Conservation (phyloP, 345 rosid species). For the Arabidopsis arenosa region DNA sequence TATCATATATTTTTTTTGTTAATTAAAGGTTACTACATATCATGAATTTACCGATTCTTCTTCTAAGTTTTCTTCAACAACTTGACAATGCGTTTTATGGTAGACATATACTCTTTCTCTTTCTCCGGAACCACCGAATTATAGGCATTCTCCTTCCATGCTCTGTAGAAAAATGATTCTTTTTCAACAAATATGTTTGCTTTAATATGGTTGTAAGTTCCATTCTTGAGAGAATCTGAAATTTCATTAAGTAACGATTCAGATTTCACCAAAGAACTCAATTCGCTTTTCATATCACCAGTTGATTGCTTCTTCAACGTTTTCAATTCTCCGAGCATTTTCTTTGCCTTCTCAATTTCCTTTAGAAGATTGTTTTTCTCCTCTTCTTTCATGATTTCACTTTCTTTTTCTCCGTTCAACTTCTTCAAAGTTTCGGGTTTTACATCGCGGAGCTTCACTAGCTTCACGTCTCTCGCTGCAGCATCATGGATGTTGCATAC, state of each 20-base stretch:
- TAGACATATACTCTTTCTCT: constrained; percentile 43
- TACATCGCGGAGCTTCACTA: constrained; percentile 39
- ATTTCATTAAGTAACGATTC: constrained; percentile 40
- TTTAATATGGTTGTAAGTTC: constrained; percentile 25
- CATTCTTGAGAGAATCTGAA: constrained; percentile 32
- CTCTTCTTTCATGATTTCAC: constrained; percentile 21
- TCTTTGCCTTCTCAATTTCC: constrained; percentile 43
- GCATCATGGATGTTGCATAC: constrained; percentile 24
- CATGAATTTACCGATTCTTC: background rate
- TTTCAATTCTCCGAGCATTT: constrained; percentile 38
- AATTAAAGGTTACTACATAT: background rate
- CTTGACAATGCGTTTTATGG: constrained; percentile 36
- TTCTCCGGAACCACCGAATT: constrained; percentile 39
- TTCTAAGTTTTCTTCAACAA: constrained; percentile 44
- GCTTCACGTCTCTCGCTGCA: constrained; percentile 40
- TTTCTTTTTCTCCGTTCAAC: constrained; percentile 34
- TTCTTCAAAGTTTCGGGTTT: constrained; percentile 33
- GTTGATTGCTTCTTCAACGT: constrained; percentile 31
- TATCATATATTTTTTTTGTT: background rate
- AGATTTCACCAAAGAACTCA: constrained; percentile 39
- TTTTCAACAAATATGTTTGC: constrained; percentile 35
- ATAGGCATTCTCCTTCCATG: constrained; percentile 44
- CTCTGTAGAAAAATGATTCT: constrained; percentile 40
- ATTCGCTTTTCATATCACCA: constrained; percentile 34
- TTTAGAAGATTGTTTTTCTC: background rate